These are phyloP conservation scores for Clathrus columnatus DNA, from an alignment of 768 basidiomycete species.

Conservation along the genomic window DNA sequence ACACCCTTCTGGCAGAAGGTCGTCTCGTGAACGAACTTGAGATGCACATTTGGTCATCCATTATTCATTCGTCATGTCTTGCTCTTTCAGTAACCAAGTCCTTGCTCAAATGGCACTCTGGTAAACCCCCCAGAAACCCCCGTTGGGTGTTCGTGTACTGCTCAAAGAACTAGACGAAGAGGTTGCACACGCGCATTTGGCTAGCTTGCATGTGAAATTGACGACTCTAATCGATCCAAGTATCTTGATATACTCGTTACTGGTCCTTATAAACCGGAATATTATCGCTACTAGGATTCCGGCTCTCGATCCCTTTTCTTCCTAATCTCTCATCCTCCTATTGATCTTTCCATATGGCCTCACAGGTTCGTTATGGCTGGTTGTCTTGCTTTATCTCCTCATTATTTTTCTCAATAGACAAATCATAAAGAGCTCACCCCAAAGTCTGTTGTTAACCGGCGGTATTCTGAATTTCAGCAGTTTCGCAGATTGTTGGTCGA, in stretches of 20 bases:
- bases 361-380: too few species aligned
- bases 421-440: too few species aligned
- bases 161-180: constrained; percentile 99
- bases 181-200: constrained; percentile 93
- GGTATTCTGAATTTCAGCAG: too few species aligned
- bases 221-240: constrained; percentile 72
- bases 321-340: not conserved
- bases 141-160: constrained; percentile 95
- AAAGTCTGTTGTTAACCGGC: too few species aligned
- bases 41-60: constrained; percentile 97
- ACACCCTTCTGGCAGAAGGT: constrained; percentile 95
- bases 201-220: constrained; percentile 88
- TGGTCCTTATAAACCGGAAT: constrained; percentile 70
- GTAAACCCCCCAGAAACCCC: constrained; percentile 88
- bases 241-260: constrained; percentile 87
- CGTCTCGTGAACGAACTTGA: constrained; percentile 99
- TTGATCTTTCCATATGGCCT: constrained; percentile 5
- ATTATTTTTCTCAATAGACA: too few species aligned
- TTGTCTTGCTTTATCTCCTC: too few species aligned
- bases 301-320: not conserved
- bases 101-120: constrained; percentile 97
- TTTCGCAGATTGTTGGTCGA: too few species aligned
- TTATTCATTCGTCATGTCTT: constrained; percentile 99
- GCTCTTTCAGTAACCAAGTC: constrained; percentile 98
- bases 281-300: constrained; percentile 52